Conservation (phyloP, 2,329 filamentous ascomycete genomes). For the Coniochaeta ligniaria region DNA sequence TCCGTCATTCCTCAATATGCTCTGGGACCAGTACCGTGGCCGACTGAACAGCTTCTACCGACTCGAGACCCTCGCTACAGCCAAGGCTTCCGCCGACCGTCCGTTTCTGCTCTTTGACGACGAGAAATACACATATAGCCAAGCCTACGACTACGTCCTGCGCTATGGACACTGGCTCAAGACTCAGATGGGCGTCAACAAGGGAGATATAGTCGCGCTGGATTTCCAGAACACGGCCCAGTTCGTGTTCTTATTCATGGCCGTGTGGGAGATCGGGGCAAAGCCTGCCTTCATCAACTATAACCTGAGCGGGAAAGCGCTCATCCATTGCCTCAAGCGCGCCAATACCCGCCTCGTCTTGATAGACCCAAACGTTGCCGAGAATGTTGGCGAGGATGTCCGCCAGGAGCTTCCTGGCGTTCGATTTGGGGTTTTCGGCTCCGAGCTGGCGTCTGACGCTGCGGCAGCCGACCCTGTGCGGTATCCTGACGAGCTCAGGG, state of each 20-base stretch:
- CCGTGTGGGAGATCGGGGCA: constrained; percentile 76
- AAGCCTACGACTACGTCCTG: constrained; percentile 63
- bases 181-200: constrained; percentile 52
- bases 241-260: constrained; percentile 69
- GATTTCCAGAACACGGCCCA: constrained; percentile 76
- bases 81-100: constrained; percentile 40
- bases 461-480: constrained; percentile 43
- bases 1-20: constrained; percentile 33
- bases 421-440: constrained; percentile 54
- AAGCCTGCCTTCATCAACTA: constrained; percentile 85
- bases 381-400: constrained; percentile 51
- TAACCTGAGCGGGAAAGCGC: constrained; percentile 63
- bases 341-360: constrained; percentile 62
- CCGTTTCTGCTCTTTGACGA: constrained; percentile 63
- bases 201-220: constrained; percentile 71
- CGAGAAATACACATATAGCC: constrained; percentile 63
- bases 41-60: constrained; percentile 67
- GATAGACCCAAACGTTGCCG: constrained; percentile 55
- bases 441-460: constrained; percentile 49
- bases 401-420: constrained; percentile 40
- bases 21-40: constrained; percentile 46
- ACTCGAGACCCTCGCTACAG: constrained; percentile 59
- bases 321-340: constrained; percentile 67
- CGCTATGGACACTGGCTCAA: constrained; percentile 73
- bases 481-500: constrained; percentile 49